These are phyloP conservation scores for Acrodontium crateriforme DNA, from an alignment of 2,329 filamentous ascomycete genomes.

Conservation along the genomic window DNA sequence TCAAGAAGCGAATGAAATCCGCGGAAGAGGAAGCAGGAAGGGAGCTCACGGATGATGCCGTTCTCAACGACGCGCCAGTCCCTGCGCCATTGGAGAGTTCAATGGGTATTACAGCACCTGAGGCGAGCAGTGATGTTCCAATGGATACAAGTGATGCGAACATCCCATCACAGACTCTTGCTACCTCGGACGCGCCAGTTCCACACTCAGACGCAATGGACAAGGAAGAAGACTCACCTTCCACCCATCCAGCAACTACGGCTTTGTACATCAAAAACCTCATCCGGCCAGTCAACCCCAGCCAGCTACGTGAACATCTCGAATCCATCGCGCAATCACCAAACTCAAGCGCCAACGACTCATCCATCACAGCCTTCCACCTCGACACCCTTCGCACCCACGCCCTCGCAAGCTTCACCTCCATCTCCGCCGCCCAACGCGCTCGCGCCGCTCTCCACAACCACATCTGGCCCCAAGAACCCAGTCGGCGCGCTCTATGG, in stretches of 20 bases:
- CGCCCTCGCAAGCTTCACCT: slow-evolving; percentile 63
- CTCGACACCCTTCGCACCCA: slow-evolving; percentile 80
- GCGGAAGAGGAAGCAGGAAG: slow-evolving; percentile 22
- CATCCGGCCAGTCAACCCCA: slow-evolving; percentile 68
- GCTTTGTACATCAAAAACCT: slow-evolving; percentile 83
- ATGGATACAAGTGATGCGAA: no score
- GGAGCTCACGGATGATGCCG: slow-evolving; percentile 9
- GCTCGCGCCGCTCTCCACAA: slow-evolving; percentile 66
- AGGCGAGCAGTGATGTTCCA: no score
- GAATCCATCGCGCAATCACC: slow-evolving; percentile 49
- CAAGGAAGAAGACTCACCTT: slow-evolving; percentile 15
- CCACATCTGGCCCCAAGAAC: slow-evolving; percentile 74
- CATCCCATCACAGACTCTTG: no score
- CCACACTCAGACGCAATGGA: slow-evolving; percentile 2
- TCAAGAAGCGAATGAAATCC: slow-evolving; percentile 31
- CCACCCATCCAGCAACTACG: slow-evolving; percentile 37
- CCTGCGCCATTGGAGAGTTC: no score
- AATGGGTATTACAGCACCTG: no score
- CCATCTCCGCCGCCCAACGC: slow-evolving; percentile 55
- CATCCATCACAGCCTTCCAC: slow-evolving; percentile 52
- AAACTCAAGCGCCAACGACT: slow-evolving; percentile 29
- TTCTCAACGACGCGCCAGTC: slow-evolving; percentile 12
- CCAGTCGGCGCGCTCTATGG: slow-evolving; percentile 68
- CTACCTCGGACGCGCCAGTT: no score
- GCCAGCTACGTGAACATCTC: slow-evolving; percentile 55